phyloP scores from a whole-genome alignment of 139 green algal species.

The Coelastrella sp. region DNA sequence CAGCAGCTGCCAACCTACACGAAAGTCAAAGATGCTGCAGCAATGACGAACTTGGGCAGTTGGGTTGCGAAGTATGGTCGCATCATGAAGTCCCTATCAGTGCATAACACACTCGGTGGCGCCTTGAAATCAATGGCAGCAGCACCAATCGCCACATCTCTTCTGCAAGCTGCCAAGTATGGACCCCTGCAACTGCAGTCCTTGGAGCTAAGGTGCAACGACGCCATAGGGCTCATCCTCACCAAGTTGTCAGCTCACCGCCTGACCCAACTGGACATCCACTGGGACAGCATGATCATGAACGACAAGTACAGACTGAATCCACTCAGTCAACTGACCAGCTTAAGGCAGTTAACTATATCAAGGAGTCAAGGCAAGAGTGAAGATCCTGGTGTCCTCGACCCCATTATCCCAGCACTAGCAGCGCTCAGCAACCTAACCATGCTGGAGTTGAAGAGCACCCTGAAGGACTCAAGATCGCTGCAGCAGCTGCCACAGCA shows the following conservation, averaged over 20 bases:
- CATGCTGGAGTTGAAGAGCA: too few relatives aligned
- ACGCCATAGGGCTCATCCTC: not conserved
- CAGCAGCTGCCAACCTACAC: not conserved
- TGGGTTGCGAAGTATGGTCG: not conserved
- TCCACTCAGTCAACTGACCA: too few relatives aligned
- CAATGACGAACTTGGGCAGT: not conserved
- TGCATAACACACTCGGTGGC: not conserved
- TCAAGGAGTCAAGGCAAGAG: too few relatives aligned
- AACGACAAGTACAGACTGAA: too few relatives aligned
- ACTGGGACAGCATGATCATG: too few relatives aligned
- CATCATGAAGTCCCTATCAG: not conserved
- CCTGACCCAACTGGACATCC: not conserved
- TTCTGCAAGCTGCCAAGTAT: not conserved
- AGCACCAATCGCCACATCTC: not conserved
- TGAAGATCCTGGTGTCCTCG: too few relatives aligned
- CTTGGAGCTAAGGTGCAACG: not conserved
- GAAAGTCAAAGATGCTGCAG: not conserved
- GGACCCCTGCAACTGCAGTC: not conserved
- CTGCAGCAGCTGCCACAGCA: too few relatives aligned
- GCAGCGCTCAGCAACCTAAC: too few relatives aligned
- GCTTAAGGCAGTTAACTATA: too few relatives aligned
- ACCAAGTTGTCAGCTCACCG: not conserved
- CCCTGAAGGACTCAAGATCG: too few relatives aligned
- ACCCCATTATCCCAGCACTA: too few relatives aligned
- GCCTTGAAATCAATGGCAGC: not conserved